Evolutionary conservation across 2,329 filamentous ascomycete genomes (phyloP), one percentile per base, ranked within the genome.

Genomic region (Exserohilum rostratum): DNA sequence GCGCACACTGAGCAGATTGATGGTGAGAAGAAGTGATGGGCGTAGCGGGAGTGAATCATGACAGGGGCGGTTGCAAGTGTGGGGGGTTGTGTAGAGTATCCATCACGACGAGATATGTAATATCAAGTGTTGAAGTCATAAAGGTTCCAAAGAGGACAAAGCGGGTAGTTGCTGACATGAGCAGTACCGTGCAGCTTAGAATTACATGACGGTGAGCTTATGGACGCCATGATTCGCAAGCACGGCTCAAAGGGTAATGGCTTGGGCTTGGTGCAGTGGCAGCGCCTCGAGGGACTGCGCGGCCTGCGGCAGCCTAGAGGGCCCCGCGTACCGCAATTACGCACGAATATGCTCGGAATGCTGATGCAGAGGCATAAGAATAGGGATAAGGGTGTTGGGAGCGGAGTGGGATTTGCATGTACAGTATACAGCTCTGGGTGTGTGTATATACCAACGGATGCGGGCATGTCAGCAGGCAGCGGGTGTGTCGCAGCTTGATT

Each of bases 1-100:
- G 42, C 60, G 10, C 51, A 53, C 40, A 57, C 43, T 5, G 62
- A 65, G 57, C 53, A 57, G 4, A 52, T 64, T 15, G 42, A 60
- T 6, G 6, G 18, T 0, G 58, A 54, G 9, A 49, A 53, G 34
- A 61, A 62, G 55, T 47, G 48, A 40, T 55, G 50, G 46, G 18
- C 6, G 10, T n/a, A 13, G 17, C 25, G 10, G 40, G 15, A 37
- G 47, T 35, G 13, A 30, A 40, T 12, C 12, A 20, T 29, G 17
- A 18, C 25, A 20, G 13, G 3, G 6, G 6, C 34, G 18, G n/a
- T n/a, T 7, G 27, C 11, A 15, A 15, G 18, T 35, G n/a, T 11
- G 22, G 12, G 29, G 7, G 25, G 2, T 15, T n/a, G 22, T 10
- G 29, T 22, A 35, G 43, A 15, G 29, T 22, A 33, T n/a, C 15